phyloP scores from a whole-genome alignment of 306 rosid genomes.

The Gastrolobium villosum region DNA sequence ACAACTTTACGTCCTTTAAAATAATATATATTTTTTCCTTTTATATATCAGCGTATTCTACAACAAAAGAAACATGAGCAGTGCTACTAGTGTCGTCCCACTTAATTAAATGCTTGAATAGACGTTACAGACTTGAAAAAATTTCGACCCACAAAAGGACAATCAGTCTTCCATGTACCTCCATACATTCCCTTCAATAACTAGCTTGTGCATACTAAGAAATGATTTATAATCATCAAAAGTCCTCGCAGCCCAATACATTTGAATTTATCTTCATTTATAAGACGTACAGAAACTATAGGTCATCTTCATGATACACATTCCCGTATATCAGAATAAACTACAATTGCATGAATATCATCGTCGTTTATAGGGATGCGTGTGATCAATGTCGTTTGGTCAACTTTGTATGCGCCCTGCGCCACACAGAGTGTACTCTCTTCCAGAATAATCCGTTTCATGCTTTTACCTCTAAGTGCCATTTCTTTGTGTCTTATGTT shows the following conservation, averaged over 20 bases:
- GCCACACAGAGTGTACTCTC: too few species aligned
- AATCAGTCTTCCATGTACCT: not conserved
- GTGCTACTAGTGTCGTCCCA: too few species aligned
- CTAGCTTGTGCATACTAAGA: not conserved
- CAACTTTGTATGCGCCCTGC: too few species aligned
- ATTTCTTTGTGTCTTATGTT: too few species aligned
- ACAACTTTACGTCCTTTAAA: too few species aligned
- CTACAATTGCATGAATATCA: conserved; percentile 7
- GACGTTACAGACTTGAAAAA: not conserved
- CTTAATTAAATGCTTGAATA: not conserved
- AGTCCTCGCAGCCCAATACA: not conserved
- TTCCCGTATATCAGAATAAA: not conserved
- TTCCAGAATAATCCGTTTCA: too few species aligned
- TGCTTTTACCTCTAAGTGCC: not conserved
- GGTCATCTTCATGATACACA: not conserved
- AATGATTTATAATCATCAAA: not conserved
- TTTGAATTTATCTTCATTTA: not conserved
- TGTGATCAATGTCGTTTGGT: too few species aligned
- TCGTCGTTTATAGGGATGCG: not conserved
- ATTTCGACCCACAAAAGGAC: not conserved
- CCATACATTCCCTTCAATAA: not conserved
- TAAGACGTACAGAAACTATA: not conserved
- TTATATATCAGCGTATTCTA: too few species aligned
- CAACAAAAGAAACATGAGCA: too few species aligned
- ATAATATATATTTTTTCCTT: too few species aligned